Conservation (phyloP, 164 flowering plant species). For the Tetrastigma voinierianum region DNA sequence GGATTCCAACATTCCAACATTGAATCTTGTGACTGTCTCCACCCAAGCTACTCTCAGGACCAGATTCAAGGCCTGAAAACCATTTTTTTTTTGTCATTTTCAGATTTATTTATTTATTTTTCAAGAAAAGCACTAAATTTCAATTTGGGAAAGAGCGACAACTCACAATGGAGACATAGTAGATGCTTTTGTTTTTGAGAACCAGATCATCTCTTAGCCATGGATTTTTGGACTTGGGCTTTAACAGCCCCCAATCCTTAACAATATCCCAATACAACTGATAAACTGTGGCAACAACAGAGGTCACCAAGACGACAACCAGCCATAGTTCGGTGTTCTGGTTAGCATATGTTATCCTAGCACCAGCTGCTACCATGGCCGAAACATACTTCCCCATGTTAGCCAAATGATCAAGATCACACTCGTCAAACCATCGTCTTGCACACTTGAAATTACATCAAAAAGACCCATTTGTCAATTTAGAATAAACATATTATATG, state of each 20-base stretch:
- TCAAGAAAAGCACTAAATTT: conserved; percentile 1
- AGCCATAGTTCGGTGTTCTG: conserved; percentile 45
- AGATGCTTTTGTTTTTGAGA: conserved; percentile 69
- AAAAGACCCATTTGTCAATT: conserved; percentile 1
- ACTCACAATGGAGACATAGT: conserved; percentile 83
- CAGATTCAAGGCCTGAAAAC: conserved; percentile 63
- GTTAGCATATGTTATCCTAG: conserved; percentile 65
- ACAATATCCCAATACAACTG: conserved; percentile 99
- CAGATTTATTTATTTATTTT: no score
- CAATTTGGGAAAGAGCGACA: background rate
- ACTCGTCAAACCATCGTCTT: conserved; percentile 87
- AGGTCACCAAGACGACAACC: conserved; percentile 60
- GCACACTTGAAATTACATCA: conserved; percentile 59
- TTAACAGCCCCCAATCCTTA: conserved; percentile 87
- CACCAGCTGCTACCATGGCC: conserved; percentile 98
- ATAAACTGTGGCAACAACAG: conserved; percentile 73
- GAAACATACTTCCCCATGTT: conserved; percentile 98
- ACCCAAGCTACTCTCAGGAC: conserved; percentile 90
- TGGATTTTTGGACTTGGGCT: conserved; percentile 61
- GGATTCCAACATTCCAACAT: conserved; percentile 40
- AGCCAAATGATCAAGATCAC: conserved; percentile 59
- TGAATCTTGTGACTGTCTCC: conserved; percentile 59
- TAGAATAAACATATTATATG: background rate
- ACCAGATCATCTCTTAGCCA: conserved; percentile 88
- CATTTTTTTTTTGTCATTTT: background rate